Percentiles rank a stretch among this genome's conserved stretches.
Evolutionary conservation across 2,329 filamentous ascomycete genomes (phyloP).

Genomic region (Hysterium pulicare): DNA sequence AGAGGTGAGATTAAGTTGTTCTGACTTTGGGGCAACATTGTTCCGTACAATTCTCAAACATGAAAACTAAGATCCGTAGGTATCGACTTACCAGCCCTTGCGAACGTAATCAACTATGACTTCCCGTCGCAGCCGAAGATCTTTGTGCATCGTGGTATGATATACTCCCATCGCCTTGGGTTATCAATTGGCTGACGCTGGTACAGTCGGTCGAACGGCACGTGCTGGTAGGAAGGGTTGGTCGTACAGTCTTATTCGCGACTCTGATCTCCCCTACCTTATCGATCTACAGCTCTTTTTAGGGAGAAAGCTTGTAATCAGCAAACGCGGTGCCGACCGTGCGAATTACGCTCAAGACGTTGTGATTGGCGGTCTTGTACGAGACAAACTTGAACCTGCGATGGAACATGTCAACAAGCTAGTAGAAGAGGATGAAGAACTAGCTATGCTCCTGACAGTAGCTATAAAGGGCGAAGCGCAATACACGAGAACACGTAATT

Average conservation of each 20-base stretch:
- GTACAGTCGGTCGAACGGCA: slow-evolving; percentile 93
- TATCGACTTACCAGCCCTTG: slow-evolving; percentile 94
- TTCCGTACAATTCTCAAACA: too few species aligned
- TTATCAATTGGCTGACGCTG: too few species aligned
- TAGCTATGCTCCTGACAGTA: slow-evolving; percentile 67
- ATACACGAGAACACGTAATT: slow-evolving; percentile 84
- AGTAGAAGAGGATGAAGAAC: slow-evolving; percentile 70
- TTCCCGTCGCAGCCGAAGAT: slow-evolving; percentile 96
- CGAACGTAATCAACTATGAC: slow-evolving; percentile 98
- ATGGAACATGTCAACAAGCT: slow-evolving; percentile 83
- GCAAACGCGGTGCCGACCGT: slow-evolving; percentile 57
- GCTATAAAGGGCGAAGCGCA: slow-evolving; percentile 87
- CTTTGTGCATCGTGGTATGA: slow-evolving; percentile 65
- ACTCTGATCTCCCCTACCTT: slow-evolving; percentile 86
- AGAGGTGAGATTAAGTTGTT: too few species aligned
- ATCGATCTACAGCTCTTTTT: slow-evolving; percentile 93
- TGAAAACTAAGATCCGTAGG: too few species aligned
- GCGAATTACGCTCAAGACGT: slow-evolving; percentile 79
- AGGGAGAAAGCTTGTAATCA: slow-evolving; percentile 75
- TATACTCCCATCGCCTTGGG: slow-evolving; percentile 91
- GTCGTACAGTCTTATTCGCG: slow-evolving; percentile 89
- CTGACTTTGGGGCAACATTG: too few species aligned
- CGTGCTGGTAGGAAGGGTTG: slow-evolving; percentile 89
- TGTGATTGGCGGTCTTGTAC: slow-evolving; percentile 71
- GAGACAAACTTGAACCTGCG: slow-evolving; percentile 69